Evolutionary conservation across 1,284 basidiomycete species (phyloP), one percentile per base, ranked within the genome.

Genomic region (Schizophyllum amplum): DNA sequence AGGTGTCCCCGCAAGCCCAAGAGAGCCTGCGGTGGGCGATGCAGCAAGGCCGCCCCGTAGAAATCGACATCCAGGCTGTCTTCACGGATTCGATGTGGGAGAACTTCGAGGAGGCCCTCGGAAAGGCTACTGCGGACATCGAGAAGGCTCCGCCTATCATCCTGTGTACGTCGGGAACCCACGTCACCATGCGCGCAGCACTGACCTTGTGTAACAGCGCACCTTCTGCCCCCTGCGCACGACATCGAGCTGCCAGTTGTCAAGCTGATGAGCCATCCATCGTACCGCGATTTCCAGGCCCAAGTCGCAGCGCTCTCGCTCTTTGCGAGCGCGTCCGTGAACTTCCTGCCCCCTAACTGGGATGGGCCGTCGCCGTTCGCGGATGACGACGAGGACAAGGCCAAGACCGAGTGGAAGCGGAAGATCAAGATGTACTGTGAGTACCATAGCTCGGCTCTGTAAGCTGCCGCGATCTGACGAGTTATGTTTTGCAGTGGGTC

Each of bases 361-460:
- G 81, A 84, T 62, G 77, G 77, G 11, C 75, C 81, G 21, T 83
- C 82, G 13, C 84, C 84, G n/a, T 71, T 78, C 20, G 60, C 66
- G 57, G 56, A 23, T 26, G 64, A 68, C n/a, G 65, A 70, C 24
- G 82, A 81, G 42, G 70, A 70, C 48, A 79, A 81, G 65, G 78
- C 83, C 63, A 77, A 75, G 67, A 82, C 76, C 68, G 91, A 90
- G 69, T 89, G 82, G 85, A 90, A 88, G 70, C 77, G 86, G 53
- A 79, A 90, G 52, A 80, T 94, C 68, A 92, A 91, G 77, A 90
- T 94, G 82, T 95, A 92, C 72, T 74, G 92, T 94, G 68, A 72
- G 91, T 87, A 26, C 51, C 49, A n/a, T 50, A 47, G 52, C 42
- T 52, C 9, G 51, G 24, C 59, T 26, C 54, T 25, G 15, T 59